Base-by-base conservation (phyloP, 2,329 filamentous ascomycete species). In the Apiospora saccharicola region DNA sequence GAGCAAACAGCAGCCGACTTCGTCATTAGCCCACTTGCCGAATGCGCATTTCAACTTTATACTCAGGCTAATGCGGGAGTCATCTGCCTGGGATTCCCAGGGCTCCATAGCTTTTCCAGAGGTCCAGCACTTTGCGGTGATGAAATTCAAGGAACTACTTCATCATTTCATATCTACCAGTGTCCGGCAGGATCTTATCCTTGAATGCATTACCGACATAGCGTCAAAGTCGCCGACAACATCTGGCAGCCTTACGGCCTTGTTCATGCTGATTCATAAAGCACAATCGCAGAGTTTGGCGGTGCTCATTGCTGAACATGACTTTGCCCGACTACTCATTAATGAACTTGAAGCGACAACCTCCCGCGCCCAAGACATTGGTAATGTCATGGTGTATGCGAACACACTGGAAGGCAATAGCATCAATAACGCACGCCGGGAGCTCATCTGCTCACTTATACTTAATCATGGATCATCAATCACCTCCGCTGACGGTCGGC, bases 191-290 rank as follows among this genome's bases (percentile, higher is more conserved):
- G 83, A 86, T 26, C 89, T 96, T 22, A 93, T 92, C 75, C 80
- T 86, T 67, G 86, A 87, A 70, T 96, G 94, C 79, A 86, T 95
- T 68, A 77, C 87, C 67, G 92, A 96, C 76, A 91, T 97, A 67
- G 85, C 87, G 3, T 83, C 86, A 30, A 90, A 88, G 79, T 91
- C 91, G 1, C 74, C 83, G 22, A 92, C 90, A 19, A 90, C 92
- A 0, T 87, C 93, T 8, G 94, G 94, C 1, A 96, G 93, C 76
- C 87, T 95, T 26, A 92, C 90, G 78, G 91, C 91, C 22, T 83
- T 94, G 67, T 83, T 80, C 69, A 82, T 86, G 67, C 79, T 90
- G 24, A 83, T 88, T n/a, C 83, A 84, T 12, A 82, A 82, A 26
- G 82, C 86, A 49, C 78, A 87, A 49, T 77, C 77, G 3, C 82